phyloP scores from a whole-genome alignment of 768 basidiomycete genomes.

The Suillus alpinus region DNA sequence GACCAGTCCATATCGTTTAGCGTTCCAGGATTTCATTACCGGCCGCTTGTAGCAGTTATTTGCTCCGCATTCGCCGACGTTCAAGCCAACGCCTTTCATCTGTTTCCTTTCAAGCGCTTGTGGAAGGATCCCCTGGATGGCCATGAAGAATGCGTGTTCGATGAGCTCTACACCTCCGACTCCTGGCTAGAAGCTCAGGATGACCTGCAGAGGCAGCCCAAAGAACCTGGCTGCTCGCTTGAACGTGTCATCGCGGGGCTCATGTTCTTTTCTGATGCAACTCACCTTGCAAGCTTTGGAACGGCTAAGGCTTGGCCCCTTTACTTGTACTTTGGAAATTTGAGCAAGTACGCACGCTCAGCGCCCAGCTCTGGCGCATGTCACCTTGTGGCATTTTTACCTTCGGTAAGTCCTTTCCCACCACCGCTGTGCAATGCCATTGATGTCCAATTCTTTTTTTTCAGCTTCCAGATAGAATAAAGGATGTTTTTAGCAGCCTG shows the following conservation, averaged over 20 bases:
- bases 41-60: slow-evolving; percentile 15
- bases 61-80: slow-evolving; percentile 6
- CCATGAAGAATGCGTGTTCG: slow-evolving; percentile 8
- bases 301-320: slow-evolving; percentile 14
- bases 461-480: slow-evolving; percentile 16
- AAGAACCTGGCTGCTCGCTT: slow-evolving; percentile 12
- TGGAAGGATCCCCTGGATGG: slow-evolving; percentile 8
- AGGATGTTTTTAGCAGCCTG: slow-evolving; percentile 4
- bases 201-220: slow-evolving; percentile 12
- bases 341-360: slow-evolving; percentile 1
- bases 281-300: slow-evolving; percentile 20
- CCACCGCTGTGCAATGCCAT: no score
- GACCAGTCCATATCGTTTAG: slow-evolving; percentile 4
- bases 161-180: slow-evolving; percentile 19
- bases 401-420: not conserved
- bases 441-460: no score
- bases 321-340: slow-evolving; percentile 11
- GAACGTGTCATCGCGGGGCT: slow-evolving; percentile 7
- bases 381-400: slow-evolving; percentile 22
- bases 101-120: slow-evolving; percentile 20
- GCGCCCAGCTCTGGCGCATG: slow-evolving; percentile 11
- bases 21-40: slow-evolving; percentile 13
- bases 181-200: slow-evolving; percentile 16
- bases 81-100: slow-evolving; percentile 14
- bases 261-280: slow-evolving; percentile 25